Percentiles rank a stretch among this genome's conserved stretches.
These are phyloP conservation scores for Paecilomyces formosus DNA, from an alignment of 2,329 filamentous ascomycete species.

Conservation along the genomic window DNA sequence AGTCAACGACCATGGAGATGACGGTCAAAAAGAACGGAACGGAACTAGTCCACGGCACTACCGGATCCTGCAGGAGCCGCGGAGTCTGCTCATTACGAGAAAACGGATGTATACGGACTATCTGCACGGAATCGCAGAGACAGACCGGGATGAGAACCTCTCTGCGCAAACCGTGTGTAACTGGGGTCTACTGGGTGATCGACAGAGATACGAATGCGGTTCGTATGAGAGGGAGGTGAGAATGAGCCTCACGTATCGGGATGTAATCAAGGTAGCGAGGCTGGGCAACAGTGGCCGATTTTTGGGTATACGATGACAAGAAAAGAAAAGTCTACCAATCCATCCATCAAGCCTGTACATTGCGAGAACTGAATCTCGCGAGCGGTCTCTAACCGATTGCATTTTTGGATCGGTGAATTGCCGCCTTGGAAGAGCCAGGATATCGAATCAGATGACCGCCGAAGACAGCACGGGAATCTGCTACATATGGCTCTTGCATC, in stretches of 20 bases:
- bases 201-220: constrained; percentile 28
- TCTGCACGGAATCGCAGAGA: constrained; percentile 52
- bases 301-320: constrained; percentile 22
- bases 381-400: neutral
- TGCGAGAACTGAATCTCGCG: neutral
- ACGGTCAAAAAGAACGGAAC: constrained; percentile 9
- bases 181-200: constrained; percentile 48
- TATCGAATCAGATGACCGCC: neutral
- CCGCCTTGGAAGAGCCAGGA: neutral
- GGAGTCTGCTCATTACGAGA: constrained; percentile 58
- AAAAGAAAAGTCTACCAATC: neutral
- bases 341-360: neutral
- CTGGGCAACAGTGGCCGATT: constrained; percentile 61
- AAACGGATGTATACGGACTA: constrained; percentile 48
- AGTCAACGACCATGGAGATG: constrained; percentile 12
- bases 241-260: constrained; percentile 62
- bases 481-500: neutral
- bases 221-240: constrained; percentile 43
- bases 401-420: neutral
- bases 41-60: constrained; percentile 25
- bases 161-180: constrained; percentile 46
- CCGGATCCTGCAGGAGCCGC: constrained; percentile 72
- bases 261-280: constrained; percentile 76
- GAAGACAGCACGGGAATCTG: neutral
- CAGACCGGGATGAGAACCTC: constrained; percentile 57